phyloP scores from a whole-genome alignment of 192 early-diverging fungal genomes.

The Obelidium mucronatum region DNA sequence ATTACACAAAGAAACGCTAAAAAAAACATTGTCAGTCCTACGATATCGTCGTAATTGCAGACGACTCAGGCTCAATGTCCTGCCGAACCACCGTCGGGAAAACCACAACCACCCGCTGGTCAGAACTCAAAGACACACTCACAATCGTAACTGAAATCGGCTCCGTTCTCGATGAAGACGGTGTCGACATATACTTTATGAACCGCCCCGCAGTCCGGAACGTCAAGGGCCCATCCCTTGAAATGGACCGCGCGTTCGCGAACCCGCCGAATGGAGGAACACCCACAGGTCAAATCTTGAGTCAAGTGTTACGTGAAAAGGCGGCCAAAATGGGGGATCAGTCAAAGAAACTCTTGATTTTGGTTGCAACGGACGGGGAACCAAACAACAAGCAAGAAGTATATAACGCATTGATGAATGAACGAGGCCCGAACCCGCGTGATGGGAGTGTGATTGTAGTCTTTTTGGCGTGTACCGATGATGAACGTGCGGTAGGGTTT shows the following conservation, averaged over 20 bases:
- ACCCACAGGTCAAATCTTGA: constrained; percentile 7
- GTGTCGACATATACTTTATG: constrained; percentile 33
- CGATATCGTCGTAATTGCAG: constrained; percentile 22
- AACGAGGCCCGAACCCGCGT: neutral
- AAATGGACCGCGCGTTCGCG: neutral
- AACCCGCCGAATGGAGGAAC: constrained; percentile 23
- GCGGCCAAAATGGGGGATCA: too few species aligned
- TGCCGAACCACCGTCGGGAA: neutral
- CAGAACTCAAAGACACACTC: constrained; percentile 24
- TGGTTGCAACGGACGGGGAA: constrained; percentile 17
- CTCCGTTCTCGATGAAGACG: constrained; percentile 6
- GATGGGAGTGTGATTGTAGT: neutral
- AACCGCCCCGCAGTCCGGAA: constrained; percentile 19
- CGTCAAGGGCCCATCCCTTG: neutral
- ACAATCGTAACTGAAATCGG: constrained; percentile 21
- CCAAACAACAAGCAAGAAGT: constrained; percentile 2
- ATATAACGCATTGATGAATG: neutral
- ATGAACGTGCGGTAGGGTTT: neutral
- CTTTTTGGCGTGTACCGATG: constrained; percentile 12
- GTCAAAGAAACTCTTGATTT: constrained; percentile 1
- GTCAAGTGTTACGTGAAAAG: constrained; percentile 23
- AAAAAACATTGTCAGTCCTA: too few species aligned
- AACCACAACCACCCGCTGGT: constrained; percentile 23
- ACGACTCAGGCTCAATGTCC: constrained; percentile 28
- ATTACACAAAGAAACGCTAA: too few species aligned